Base-by-base conservation (phyloP, 139 green algal genomes). In the Chlamydomonas sp. region DNA sequence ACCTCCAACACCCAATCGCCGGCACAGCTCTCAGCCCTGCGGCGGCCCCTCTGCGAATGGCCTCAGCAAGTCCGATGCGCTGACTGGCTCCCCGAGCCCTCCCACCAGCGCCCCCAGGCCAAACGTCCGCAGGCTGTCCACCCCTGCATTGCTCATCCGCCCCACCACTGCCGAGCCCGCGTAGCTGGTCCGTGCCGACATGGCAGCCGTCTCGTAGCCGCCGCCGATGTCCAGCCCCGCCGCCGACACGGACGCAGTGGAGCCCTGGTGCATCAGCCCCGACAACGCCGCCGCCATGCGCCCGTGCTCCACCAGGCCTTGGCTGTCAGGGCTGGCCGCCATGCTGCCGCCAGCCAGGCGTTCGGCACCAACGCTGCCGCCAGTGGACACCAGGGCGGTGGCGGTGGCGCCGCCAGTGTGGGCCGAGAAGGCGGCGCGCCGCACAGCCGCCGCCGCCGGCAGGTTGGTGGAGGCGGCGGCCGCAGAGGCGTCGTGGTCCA, bases 51-150 rank as follows among this genome's bases (percentile, higher is more conserved):
- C 71, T 57, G 61, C 60, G 14, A 79, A 76, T 0, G 79, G 57
- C 10, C 72, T 59, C 61, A 86, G 82, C 82, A 86, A 69, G 8
- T 86, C 81, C 2, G 16, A 63, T 8, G 81, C 81, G 69, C 69
- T 79, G 4, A 71, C 15, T 2, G 72, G 18, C 59, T 86, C 71
- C 1, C 60, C 59, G 74, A 49, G 49, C 5, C 6, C 4, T 7
- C 12, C 49, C 5, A 15, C 59, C 60, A 67, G 31, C 7, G 67
- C 58, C 5, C 59, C 20, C 8, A 78, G 17, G 1, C 83, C 74
- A 3, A 87, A 87, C 0, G 73, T 74, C 0, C 71, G 62, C 31
- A 87, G 83, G 61, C 72, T 63, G 49, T 75, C 72, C 18, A 80
- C 76, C 12, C 58, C 76, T 4, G 83, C 31, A 62, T 80, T 87